These are phyloP conservation scores for Gentiana straminea DNA, from an alignment of 257 asterid species.

Conservation along the genomic window DNA sequence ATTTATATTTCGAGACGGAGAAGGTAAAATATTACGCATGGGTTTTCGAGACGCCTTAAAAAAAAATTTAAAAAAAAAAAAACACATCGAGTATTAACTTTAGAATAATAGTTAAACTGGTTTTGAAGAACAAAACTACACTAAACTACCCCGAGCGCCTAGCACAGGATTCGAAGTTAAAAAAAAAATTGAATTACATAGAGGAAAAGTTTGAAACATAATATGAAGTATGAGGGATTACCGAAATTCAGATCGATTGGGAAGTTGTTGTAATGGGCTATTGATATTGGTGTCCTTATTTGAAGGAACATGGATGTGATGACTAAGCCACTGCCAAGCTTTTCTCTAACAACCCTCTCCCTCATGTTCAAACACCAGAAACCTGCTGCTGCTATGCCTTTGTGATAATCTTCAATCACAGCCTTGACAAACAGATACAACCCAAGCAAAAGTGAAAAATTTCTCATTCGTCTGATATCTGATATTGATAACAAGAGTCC, in stretches of 20 bases:
- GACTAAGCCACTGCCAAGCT: conserved; percentile 59
- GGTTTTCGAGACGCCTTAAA: no score
- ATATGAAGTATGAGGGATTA: conserved; percentile 1
- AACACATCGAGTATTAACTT: no score
- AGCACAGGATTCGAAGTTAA: no score
- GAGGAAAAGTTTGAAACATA: no score
- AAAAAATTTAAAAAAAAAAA: no score
- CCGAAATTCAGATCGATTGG: conserved; percentile 10
- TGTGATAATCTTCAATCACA: conserved; percentile 22
- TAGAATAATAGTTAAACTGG: no score
- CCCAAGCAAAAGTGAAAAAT: conserved; percentile 33
- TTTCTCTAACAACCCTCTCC: conserved; percentile 56
- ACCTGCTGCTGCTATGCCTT: conserved; percentile 17
- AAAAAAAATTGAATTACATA: no score
- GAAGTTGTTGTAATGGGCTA: conserved; percentile 13
- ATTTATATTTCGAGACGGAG: no score
- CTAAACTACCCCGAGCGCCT: no score
- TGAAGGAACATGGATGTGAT: conserved; percentile 40
- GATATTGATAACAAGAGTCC: conserved; percentile 1
- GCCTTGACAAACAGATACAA: conserved; percentile 40
- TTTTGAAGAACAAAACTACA: no score
- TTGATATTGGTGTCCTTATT: conserved; percentile 9
- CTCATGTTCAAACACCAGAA: conserved; percentile 47
- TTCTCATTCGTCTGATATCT: conserved; percentile 9
- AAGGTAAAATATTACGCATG: no score